Evolutionary conservation across 2,329 filamentous ascomycete species (phyloP).

Genomic region (Aspergillus hortae): DNA sequence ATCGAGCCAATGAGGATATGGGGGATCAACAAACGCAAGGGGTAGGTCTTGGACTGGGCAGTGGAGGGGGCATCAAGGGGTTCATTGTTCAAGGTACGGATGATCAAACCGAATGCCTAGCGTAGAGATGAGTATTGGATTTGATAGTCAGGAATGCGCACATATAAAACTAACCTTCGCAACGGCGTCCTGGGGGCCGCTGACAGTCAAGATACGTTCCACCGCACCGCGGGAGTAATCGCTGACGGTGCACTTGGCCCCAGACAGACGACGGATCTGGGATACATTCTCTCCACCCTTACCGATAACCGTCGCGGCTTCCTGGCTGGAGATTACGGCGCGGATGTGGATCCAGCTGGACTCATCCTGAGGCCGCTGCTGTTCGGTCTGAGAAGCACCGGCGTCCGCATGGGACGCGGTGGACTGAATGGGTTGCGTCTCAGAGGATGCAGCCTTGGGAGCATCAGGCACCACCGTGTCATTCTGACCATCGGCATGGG

Average conservation of each 20-base stretch:
- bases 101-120: constrained; percentile 94
- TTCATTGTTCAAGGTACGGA: constrained; percentile 97
- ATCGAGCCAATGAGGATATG: constrained; percentile 98
- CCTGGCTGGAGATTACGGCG: constrained; percentile 93
- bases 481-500: constrained; percentile 46
- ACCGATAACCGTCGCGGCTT: constrained; percentile 96
- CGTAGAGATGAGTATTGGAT: background rate
- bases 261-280: constrained; percentile 90
- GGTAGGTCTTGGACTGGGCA: constrained; percentile 94
- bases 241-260: constrained; percentile 97
- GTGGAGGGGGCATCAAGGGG: constrained; percentile 83
- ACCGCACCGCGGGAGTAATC: constrained; percentile 97
- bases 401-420: constrained; percentile 54
- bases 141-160: background rate
- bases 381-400: constrained; percentile 38
- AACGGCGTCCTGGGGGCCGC: constrained; percentile 90
- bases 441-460: constrained; percentile 49
- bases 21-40: constrained; percentile 88
- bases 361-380: constrained; percentile 69
- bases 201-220: constrained; percentile 95
- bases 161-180: constrained; percentile 69
- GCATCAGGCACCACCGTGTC: constrained; percentile 68
- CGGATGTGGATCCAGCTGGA: constrained; percentile 95
- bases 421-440: constrained; percentile 58
- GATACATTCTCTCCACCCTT: constrained; percentile 99